Base-by-base conservation (phyloP, 148 eudicot species). In the Drosera capensis region DNA sequence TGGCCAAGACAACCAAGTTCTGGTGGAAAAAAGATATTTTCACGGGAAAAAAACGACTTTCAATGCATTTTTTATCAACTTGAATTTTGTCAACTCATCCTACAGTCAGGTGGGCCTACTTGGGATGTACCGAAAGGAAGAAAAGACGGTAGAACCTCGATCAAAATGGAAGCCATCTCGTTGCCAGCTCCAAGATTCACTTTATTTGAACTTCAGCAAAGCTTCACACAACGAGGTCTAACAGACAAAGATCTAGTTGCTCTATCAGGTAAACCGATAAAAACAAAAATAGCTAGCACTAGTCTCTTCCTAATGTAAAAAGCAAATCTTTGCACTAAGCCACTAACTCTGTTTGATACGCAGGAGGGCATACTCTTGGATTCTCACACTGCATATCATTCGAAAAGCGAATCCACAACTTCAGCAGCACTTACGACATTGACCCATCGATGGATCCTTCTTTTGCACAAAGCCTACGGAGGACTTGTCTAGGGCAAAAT, bases 41-140 rank as follows among this genome's bases (percentile, higher is more conserved):
- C n/a, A n/a, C n/a, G n/a, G n/a, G n/a, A n/a, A n/a, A n/a, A n/a
- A n/a, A n/a, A n/a, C n/a, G n/a, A n/a, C n/a, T n/a, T n/a, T n/a
- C n/a, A n/a, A n/a, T n/a, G n/a, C n/a, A n/a, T n/a, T n/a, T n/a
- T n/a, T n/a, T n/a, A n/a, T n/a, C n/a, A n/a, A n/a, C n/a, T n/a
- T n/a, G n/a, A n/a, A n/a, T n/a, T n/a, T n/a, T n/a, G n/a, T n/a
- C n/a, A n/a, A n/a, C n/a, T n/a, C n/a, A n/a, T n/a, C n/a, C 23
- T 43, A 9, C 64, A 86, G 96, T 48, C 85, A 23, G 88, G 96
- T 35, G 96, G 94, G 25, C 94, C 96, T 14, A 67, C 72, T 25
- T 86, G 96, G 96, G 62, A 69, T 39, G 88, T 86, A 44, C 85
- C 88, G 0, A 82, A 86, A 66, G 94, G 96, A 53, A 74, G 96